Evolutionary conservation across 2,329 filamentous ascomycete genomes (phyloP).

Genomic region (Verticillium isaacii): DNA sequence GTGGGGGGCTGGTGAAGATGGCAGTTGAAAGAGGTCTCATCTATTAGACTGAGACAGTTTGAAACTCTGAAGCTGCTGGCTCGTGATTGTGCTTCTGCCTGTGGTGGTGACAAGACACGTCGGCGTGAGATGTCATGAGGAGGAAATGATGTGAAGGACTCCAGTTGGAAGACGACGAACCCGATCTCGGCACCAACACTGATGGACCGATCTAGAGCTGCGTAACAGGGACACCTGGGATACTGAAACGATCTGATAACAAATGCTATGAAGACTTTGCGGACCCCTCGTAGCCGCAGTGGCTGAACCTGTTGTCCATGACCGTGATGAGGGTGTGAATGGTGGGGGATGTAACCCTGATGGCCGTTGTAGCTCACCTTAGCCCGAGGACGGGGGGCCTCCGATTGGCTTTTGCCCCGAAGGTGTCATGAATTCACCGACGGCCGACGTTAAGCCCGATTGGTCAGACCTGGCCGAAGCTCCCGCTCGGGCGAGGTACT

Average conservation of each 20-base stretch:
- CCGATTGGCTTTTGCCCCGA: conserved; percentile 2
- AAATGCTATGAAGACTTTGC: neutral
- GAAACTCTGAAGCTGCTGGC: no score
- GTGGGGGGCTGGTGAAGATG: no score
- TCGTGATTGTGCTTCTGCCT: no score
- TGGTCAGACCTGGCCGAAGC: neutral
- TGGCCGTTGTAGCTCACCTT: neutral
- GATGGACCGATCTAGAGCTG: neutral
- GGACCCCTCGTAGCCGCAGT: no score
- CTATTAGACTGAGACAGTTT: no score
- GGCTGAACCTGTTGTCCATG: conserved; percentile 5
- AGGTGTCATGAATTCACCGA: neutral
- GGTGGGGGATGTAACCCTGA: neutral
- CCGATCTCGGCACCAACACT: neutral
- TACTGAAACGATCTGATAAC: conserved; percentile 2
- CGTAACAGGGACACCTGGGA: neutral
- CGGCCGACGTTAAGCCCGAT: neutral
- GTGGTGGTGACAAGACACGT: neutral
- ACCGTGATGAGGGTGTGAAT: neutral
- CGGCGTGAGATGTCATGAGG: neutral
- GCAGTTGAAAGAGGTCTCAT: no score
- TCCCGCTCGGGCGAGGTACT: neutral
- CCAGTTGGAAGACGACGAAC: neutral
- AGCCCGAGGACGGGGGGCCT: neutral
- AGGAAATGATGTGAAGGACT: neutral